Percentiles rank a stretch among this genome's conserved stretches.
Conservation (phyloP, 2,329 filamentous ascomycete genomes). For the Botrytis sinoallii region DNA sequence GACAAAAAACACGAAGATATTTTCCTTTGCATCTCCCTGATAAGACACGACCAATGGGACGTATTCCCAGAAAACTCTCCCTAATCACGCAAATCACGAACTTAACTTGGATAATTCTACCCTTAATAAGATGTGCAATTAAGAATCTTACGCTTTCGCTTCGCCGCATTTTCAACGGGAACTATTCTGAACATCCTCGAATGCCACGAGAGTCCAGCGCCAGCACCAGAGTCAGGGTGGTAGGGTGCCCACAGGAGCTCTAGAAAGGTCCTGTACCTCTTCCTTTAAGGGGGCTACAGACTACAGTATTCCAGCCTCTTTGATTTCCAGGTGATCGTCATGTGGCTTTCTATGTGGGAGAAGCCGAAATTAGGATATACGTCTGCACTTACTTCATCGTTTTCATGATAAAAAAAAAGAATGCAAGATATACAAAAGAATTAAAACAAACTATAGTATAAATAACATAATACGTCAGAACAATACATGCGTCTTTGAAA, state of each 20-base stretch:
- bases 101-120: neutral
- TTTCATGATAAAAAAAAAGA: neutral
- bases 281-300: conserved; percentile 5
- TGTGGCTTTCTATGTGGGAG: conserved; percentile 1
- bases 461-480: neutral
- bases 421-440: neutral
- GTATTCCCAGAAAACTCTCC: conserved; percentile 11
- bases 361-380: neutral
- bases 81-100: conserved; percentile 7
- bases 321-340: conserved; percentile 1
- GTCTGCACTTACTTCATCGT: neutral
- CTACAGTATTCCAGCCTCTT: conserved; percentile 13
- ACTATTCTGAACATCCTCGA: conserved; percentile 19
- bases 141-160: conserved; percentile 20
- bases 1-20: conserved; percentile 8
- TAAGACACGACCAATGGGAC: conserved; percentile 19
- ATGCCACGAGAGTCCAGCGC: conserved; percentile 13
- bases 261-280: neutral
- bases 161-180: conserved; percentile 18
- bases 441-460: neutral
- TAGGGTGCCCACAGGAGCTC: neutral
- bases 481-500: neutral
- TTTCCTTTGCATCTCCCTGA: conserved; percentile 10
- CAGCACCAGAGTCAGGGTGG: neutral
- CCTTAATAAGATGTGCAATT: conserved; percentile 17